Evolutionary conservation across 768 basidiomycete species (phyloP).

Genomic region (Amanita fuliginea): DNA sequence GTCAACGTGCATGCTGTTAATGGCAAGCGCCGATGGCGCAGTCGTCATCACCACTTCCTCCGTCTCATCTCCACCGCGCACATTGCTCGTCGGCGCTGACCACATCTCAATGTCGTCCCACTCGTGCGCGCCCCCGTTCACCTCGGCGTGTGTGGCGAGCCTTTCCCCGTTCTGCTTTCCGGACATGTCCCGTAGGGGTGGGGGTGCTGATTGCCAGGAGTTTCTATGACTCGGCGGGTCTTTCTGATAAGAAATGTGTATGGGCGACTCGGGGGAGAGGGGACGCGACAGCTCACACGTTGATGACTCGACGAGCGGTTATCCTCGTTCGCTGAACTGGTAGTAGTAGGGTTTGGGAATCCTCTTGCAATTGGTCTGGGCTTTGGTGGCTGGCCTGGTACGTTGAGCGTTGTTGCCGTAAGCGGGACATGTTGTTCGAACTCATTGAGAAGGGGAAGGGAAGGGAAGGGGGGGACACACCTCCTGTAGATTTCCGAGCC

Average conservation of each 20-base stretch:
- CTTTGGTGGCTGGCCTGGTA: neutral
- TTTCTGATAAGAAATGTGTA: neutral
- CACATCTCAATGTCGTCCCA: neutral
- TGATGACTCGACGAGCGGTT: neutral
- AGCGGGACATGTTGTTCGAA: neutral
- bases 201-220: neutral
- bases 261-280: neutral
- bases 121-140: neutral
- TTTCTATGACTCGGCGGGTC: too few species aligned
- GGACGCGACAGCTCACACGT: neutral
- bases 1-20: neutral
- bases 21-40: neutral
- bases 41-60: neutral
- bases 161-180: neutral
- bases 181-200: neutral
- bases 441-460: neutral
- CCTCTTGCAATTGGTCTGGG: neutral
- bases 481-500: slow-evolving; percentile 3
- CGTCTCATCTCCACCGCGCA: neutral
- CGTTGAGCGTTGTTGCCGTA: neutral
- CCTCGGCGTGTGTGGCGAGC: too few species aligned
- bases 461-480: neutral
- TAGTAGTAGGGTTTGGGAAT: neutral
- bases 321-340: neutral
- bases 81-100: slow-evolving; percentile 2